Evolutionary conservation across 2,329 filamentous ascomycete species (phyloP).

Genomic region (Rutstroemia sydowiana): DNA sequence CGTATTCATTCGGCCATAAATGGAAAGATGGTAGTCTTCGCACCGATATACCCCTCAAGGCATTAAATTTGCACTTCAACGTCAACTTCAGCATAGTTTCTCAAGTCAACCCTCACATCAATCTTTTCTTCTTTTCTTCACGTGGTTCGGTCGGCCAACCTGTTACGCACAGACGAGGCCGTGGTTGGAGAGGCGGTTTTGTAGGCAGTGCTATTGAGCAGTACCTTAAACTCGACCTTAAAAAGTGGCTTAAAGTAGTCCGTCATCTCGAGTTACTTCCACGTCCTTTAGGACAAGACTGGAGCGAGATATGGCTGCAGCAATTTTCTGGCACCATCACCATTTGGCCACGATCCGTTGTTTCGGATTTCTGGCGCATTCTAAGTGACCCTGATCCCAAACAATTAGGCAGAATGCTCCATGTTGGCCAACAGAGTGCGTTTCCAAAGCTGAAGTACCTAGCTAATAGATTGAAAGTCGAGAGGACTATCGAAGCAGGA

Average conservation of each 20-base stretch:
- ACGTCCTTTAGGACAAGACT: slow-evolving; percentile 85
- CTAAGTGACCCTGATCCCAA: slow-evolving; percentile 72
- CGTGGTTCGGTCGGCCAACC: slow-evolving; percentile 85
- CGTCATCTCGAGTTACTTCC: slow-evolving; percentile 88
- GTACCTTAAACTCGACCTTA: slow-evolving; percentile 91
- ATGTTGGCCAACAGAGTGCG: slow-evolving; percentile 78
- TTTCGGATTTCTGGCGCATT: slow-evolving; percentile 79
- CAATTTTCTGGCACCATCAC: slow-evolving; percentile 92
- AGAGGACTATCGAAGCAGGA: slow-evolving; percentile 59
- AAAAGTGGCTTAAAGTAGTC: slow-evolving; percentile 95
- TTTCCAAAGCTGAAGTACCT: slow-evolving; percentile 93
- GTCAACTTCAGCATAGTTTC: slow-evolving; percentile 91
- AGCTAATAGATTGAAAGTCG: slow-evolving; percentile 76
- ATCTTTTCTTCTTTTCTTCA: slow-evolving; percentile 97
- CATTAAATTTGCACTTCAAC: slow-evolving; percentile 93
- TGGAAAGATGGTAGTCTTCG: slow-evolving; percentile 96
- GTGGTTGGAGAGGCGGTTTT: slow-evolving; percentile 94
- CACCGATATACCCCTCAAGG: slow-evolving; percentile 91
- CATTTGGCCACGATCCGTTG: slow-evolving; percentile 80
- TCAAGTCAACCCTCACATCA: slow-evolving; percentile 94
- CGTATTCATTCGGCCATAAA: slow-evolving; percentile 96
- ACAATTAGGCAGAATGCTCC: slow-evolving; percentile 79
- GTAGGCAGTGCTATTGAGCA: slow-evolving; percentile 87
- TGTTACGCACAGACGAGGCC: slow-evolving; percentile 86
- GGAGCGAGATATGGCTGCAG: slow-evolving; percentile 94